Base-by-base conservation (phyloP, 768 basidiomycete species). In the Suillus tomentosus region DNA sequence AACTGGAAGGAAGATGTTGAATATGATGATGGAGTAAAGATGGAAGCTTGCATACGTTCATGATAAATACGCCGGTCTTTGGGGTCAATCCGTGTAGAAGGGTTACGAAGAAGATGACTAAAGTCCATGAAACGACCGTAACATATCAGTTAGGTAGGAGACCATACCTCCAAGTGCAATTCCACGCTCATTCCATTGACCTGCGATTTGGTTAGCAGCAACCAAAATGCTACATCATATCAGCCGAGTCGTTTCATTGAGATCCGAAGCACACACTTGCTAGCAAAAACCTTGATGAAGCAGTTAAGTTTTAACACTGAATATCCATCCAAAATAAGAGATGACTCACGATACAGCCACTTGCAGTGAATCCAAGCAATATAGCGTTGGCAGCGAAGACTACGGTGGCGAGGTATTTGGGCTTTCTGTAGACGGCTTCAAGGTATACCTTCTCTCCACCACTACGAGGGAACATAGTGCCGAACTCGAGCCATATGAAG, bases 371-470 rank as follows among this genome's bases (percentile, higher is more conserved):
- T 3, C 73, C 72, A 11, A 81, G 73, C 43, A 85, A 48, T 51
- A 85, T 83, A 0, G 82, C 81, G 53, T 82, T 83, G 51, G 73
- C 66, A 2, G 84, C 80, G 60, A 84, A 85, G 17, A 85, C 71
- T 13, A 82, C 72, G 0, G 85, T 86, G 6, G 79, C 81, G 2
- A 86, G 73, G 56, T 79, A 81, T 64, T 73, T 78, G 6, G 85
- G 84, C 43, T 72, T 76, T 53, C 71, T 76, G 69, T 85, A 87
- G 3, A 85, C 77, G 0, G 81, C 84, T 69, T 87, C 87, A 34
- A 86, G 75, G 66, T 87, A 87, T 3, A 87, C 85, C 71, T 88
- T 87, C 70, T 87, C 87, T 7, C 86, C 86, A 11, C 86, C 85
- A 14, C 83, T 85, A 1, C 86, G 79, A 4, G 86, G 86, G 64